phyloP scores from a whole-genome alignment of 1,139 yeast genomes.

The Candida sp. region DNA sequence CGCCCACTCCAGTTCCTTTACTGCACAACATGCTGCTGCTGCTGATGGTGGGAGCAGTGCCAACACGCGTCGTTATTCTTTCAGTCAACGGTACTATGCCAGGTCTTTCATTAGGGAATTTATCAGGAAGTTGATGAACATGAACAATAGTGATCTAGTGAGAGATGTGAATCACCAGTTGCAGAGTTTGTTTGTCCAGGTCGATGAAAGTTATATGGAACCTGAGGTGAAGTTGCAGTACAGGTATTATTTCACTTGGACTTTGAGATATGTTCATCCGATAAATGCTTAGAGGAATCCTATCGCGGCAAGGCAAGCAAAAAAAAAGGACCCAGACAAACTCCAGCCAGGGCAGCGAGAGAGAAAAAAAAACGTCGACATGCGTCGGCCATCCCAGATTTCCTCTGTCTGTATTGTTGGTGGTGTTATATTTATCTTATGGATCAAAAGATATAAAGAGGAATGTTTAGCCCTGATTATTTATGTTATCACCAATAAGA shows the following conservation, averaged over 20 bases:
- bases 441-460: not conserved
- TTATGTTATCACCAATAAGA: not conserved
- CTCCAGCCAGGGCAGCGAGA: no score
- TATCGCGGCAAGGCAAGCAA: no score
- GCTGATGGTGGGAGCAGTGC: not conserved
- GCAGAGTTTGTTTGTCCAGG: slow-evolving; percentile 22
- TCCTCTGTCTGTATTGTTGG: not conserved
- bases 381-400: no score
- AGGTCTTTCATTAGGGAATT: slow-evolving; percentile 23
- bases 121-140: slow-evolving; percentile 23
- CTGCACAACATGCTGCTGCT: not conserved
- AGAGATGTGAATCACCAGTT: slow-evolving; percentile 20
- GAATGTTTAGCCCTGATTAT: not conserved
- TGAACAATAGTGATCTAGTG: slow-evolving; percentile 15
- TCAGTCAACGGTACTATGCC: slow-evolving; percentile 15
- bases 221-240: slow-evolving; percentile 21
- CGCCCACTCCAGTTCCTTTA: not conserved
- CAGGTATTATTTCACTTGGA: slow-evolving; percentile 16
- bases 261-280: slow-evolving; percentile 10
- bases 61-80: not conserved
- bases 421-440: not conserved
- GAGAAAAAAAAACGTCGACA: no score
- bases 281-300: not conserved
- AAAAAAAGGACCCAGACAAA: no score
- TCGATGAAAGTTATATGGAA: slow-evolving; percentile 27